A percentile compares a stretch with the other conserved stretches of the same genome.
phyloP scores from a whole-genome alignment of 176 grass and related monocot genomes.

The Thalia dealbata region DNA sequence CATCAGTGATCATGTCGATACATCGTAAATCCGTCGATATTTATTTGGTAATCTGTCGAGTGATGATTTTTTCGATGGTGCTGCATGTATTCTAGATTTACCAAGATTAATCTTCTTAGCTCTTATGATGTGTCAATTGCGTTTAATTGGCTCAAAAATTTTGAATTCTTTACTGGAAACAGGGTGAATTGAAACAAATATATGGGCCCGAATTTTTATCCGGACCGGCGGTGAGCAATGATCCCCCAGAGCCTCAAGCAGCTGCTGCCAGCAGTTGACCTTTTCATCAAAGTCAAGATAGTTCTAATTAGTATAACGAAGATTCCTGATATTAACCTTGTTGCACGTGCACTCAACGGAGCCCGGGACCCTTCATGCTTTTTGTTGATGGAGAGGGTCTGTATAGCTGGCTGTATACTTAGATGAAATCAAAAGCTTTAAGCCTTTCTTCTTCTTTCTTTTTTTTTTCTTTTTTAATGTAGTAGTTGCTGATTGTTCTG shows the following conservation, averaged over 20 bases:
- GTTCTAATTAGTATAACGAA: not conserved
- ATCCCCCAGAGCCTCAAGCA: constrained; percentile 19
- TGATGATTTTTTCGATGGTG: not conserved
- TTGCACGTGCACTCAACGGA: not conserved
- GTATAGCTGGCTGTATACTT: not conserved
- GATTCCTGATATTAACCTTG: not conserved
- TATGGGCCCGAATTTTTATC: constrained; percentile 30
- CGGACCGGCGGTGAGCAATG: constrained; percentile 38
- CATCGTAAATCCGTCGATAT: no score
- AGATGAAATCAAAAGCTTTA: not conserved
- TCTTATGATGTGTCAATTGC: not conserved
- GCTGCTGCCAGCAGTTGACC: not conserved
- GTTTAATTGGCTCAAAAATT: not conserved
- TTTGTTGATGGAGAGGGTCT: constrained; percentile 9
- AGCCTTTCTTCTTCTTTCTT: not conserved
- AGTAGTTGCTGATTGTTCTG: not conserved
- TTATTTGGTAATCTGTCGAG: no score
- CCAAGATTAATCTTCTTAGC: not conserved
- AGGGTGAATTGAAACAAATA: constrained; percentile 27
- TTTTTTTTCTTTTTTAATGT: not conserved
- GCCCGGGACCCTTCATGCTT: constrained; percentile 1
- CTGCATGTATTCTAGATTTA: not conserved
- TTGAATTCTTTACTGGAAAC: constrained; percentile 14
- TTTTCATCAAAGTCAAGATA: not conserved
- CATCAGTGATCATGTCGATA: no score